A percentile compares a stretch with the other conserved stretches of the same genome.
These are phyloP conservation scores for Crithidia fasciculata DNA, from an alignment of 208 protist genomes.

Conservation along the genomic window DNA sequence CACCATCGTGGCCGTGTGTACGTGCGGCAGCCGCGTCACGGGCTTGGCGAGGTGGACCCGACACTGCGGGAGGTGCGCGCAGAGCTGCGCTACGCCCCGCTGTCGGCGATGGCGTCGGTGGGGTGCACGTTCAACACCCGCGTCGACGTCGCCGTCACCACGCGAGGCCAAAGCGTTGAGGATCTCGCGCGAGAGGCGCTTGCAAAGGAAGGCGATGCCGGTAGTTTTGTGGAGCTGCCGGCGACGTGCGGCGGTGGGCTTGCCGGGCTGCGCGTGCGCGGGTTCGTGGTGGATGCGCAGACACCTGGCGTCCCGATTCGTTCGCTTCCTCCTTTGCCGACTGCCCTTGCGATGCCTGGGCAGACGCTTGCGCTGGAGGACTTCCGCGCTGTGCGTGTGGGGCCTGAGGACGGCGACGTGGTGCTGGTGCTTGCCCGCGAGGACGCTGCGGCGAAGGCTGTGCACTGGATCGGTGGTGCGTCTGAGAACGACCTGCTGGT, in stretches of 20 bases:
- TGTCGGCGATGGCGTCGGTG: slow-evolving; percentile 34
- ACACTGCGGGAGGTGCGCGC: slow-evolving; percentile 23
- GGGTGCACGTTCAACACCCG: slow-evolving; percentile 29
- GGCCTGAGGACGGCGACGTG: slow-evolving; percentile 22
- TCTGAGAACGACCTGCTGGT: slow-evolving; percentile 53
- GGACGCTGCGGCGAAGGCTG: slow-evolving; percentile 37
- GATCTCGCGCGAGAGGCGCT: neutral
- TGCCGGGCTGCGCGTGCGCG: slow-evolving; percentile 34
- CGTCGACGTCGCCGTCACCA: neutral
- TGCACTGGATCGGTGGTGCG: slow-evolving; percentile 54
- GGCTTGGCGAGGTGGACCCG: slow-evolving; percentile 19
- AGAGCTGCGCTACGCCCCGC: slow-evolving; percentile 21
- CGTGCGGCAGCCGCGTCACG: slow-evolving; percentile 10
- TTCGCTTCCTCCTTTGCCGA: neutral
- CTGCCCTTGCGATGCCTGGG: slow-evolving; percentile 44
- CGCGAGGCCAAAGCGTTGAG: slow-evolving; percentile 3
- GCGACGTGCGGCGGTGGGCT: slow-evolving; percentile 18
- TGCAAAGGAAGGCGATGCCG: neutral
- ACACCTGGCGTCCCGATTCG: slow-evolving; percentile 17
- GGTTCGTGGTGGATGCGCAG: slow-evolving; percentile 40
- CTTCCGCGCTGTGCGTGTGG: slow-evolving; percentile 42
- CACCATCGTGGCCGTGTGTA: slow-evolving; percentile 39
- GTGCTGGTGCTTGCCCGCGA: slow-evolving; percentile 39
- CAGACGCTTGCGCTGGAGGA: slow-evolving; percentile 70
- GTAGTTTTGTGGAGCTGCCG: slow-evolving; percentile 21